These are phyloP conservation scores for Omphalotus olearius DNA, from an alignment of 1,284 basidiomycete species.

Conservation along the genomic window DNA sequence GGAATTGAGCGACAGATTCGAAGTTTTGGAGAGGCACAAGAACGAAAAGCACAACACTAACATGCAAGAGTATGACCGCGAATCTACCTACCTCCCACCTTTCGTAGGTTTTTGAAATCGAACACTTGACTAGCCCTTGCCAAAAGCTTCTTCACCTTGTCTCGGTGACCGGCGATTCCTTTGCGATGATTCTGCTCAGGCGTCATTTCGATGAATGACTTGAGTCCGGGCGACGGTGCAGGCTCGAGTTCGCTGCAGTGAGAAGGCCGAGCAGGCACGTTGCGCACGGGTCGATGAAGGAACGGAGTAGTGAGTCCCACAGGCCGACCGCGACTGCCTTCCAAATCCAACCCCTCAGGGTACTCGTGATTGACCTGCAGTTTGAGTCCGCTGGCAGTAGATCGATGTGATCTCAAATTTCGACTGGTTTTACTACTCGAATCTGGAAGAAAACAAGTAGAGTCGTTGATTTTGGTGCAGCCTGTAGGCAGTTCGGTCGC, in stretches of 20 bases:
- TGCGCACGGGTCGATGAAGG: constrained; percentile 2
- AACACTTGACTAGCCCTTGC: constrained; percentile 9
- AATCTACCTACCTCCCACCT: no score
- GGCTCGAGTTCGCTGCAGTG: background rate
- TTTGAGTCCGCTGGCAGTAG: constrained; percentile 16
- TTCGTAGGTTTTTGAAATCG: background rate
- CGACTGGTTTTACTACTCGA: no score
- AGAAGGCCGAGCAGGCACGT: background rate
- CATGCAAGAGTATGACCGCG: no score
- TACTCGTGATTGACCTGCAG: background rate
- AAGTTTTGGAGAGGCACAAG: no score
- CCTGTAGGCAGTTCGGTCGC: constrained; percentile 12
- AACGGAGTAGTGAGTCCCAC: constrained; percentile 13
- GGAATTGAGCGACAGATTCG: no score
- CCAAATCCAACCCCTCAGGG: constrained; percentile 8
- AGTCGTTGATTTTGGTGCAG: background rate
- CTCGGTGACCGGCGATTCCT: background rate
- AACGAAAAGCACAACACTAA: no score
- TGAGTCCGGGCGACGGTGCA: constrained; percentile 16
- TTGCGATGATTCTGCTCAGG: constrained; percentile 14
- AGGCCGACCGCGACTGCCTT: background rate
- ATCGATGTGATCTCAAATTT: constrained; percentile 7
- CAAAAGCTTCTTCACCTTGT: constrained; percentile 7
- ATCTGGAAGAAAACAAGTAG: background rate
- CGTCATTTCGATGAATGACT: constrained; percentile 29